phyloP scores from a whole-genome alignment of 179 eudicot species.

The Spinacia oleracea region DNA sequence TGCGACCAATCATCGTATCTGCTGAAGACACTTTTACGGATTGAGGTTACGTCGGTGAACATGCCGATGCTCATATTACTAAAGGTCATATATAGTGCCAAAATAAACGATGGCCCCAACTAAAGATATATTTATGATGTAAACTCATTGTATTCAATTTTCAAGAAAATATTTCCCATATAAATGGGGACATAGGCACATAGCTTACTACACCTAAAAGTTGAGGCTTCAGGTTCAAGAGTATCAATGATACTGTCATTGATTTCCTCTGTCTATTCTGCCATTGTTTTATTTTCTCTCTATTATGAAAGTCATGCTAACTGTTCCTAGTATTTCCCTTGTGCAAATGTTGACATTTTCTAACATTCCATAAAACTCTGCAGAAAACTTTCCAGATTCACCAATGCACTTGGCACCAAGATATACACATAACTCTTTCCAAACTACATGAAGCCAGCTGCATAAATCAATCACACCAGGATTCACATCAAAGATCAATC shows the following conservation, averaged over 20 bases:
- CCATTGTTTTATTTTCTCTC: too few species aligned
- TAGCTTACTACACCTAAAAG: background rate
- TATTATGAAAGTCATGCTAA: background rate
- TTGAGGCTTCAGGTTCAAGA: background rate
- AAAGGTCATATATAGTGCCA: too few species aligned
- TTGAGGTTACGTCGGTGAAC: background rate
- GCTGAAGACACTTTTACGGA: background rate
- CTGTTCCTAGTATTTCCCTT: background rate
- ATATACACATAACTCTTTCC: background rate
- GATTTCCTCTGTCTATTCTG: background rate
- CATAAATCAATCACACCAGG: background rate
- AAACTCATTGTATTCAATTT: background rate
- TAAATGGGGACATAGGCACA: background rate
- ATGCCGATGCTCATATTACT: background rate
- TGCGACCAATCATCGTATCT: background rate
- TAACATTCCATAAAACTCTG: background rate
- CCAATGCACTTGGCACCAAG: background rate
- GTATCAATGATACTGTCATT: background rate
- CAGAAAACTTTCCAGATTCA: background rate
- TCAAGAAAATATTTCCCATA: background rate
- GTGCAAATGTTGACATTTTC: background rate
- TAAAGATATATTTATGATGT: background rate
- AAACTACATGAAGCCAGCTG: background rate
- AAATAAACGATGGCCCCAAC: too few species aligned
- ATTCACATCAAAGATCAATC: background rate